Base-by-base conservation (phyloP, 495 filamentous ascomycete genomes). In the Penicillium simplicissimum region DNA sequence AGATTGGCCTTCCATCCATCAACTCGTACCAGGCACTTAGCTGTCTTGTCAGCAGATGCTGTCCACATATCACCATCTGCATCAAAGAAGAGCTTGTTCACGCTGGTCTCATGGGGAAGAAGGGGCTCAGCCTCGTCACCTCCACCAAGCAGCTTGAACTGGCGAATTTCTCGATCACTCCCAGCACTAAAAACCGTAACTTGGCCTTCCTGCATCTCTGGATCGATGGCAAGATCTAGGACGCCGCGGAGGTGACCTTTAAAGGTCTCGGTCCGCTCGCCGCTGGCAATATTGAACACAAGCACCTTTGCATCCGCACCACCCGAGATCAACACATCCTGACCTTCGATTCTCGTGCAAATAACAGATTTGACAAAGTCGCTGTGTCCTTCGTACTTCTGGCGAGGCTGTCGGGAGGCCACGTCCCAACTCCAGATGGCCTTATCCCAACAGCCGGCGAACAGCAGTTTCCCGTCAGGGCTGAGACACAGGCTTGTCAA, bases 381-480 rank as follows among this genome's bases (percentile, higher is more conserved):
- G 0, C 85, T 80, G 70, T 98, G 95, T 11, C 92, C 95, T 42
- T 79, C 81, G 70, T 90, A 95, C 55, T 80, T 85, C 47, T 74
- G 78, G 11, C 75, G 76, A 0, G 75, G 80, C 13, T 79, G 67
- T 25, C 79, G 77, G 3, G 85, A 86, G 19, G 76, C 66, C 37
- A 87, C 77, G 63, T 89, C 81, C 90, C 90, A 96, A 35, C 90
- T 89, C 86, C 88, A 96, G 43, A 98, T 83, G 23, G 82, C 79
- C 73, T 96, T 96, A 78, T 98, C 93, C 95, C 95, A 98, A 62
- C 88, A 91, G 25, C 92, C 93, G 31, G 90, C 91, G 72, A 92
- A 97, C 51, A 98, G 63, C 1, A 82, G 85, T 23, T 77, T 76
- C 42, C 78, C 79, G 53, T 77, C 76, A 0, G 85, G 80, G 33